Conservation (phyloP, 345 rosid genomes). For the Ceriops tagal region DNA sequence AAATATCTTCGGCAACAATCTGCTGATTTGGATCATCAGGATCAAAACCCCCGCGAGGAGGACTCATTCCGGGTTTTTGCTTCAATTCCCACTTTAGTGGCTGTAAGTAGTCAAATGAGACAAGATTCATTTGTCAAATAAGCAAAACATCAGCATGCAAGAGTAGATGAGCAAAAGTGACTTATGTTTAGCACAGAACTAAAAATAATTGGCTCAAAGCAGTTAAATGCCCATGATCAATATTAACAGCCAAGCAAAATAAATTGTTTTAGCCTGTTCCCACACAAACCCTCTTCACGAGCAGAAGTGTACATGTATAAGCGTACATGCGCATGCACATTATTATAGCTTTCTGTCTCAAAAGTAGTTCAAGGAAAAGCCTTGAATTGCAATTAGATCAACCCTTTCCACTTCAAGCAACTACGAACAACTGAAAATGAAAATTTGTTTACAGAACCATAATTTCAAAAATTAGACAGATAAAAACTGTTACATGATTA, state of each 20-base stretch:
- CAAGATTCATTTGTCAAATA: not conserved
- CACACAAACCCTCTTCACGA: too few relatives aligned
- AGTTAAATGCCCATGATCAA: too few relatives aligned
- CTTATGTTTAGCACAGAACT: not conserved
- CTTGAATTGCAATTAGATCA: not conserved
- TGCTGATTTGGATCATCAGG: conserved; percentile 93
- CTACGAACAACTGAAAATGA: not conserved
- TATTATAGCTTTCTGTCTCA: not conserved
- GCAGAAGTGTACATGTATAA: too few relatives aligned
- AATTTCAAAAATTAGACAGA: not conserved
- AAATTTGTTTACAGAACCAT: not conserved
- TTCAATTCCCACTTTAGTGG: conserved; percentile 97
- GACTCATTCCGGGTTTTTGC: conserved; percentile 94
- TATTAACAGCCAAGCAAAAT: too few relatives aligned
- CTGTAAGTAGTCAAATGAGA: conserved; percentile 32
- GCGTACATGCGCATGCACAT: not conserved
- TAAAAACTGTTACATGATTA: not conserved
- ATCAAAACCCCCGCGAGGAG: conserved; percentile 95
- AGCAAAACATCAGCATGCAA: conserved; percentile 1
- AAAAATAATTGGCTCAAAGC: too few relatives aligned
- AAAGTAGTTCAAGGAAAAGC: not conserved
- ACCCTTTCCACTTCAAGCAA: not conserved
- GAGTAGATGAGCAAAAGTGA: not conserved
- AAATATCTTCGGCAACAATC: conserved; percentile 94
- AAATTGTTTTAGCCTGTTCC: too few relatives aligned